Evolutionary conservation across 2,329 filamentous ascomycete species (phyloP).

Genomic region (Fusarium coffeatum): DNA sequence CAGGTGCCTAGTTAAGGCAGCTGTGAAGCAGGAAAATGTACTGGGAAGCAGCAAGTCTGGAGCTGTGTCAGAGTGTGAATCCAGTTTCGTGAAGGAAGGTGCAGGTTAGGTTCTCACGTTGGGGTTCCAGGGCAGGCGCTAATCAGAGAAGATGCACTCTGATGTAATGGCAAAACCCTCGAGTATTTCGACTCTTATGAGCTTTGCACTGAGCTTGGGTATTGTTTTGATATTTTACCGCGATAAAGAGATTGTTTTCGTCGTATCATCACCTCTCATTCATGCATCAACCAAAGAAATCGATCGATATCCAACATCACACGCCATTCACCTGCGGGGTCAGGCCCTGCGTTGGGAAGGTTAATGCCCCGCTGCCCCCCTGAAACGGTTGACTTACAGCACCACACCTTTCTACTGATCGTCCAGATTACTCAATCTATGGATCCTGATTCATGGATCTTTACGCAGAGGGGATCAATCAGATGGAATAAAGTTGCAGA

Average conservation of each 20-base stretch:
- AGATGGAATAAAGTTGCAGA: background rate
- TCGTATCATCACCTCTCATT: constrained; percentile 19
- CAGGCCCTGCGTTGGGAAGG: background rate
- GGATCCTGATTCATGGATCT: background rate
- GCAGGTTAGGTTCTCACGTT: constrained; percentile 19
- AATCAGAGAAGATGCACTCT: constrained; percentile 10
- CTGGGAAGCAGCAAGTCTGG: constrained; percentile 8
- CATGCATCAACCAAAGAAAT: constrained; percentile 12
- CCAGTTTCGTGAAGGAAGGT: constrained; percentile 7
- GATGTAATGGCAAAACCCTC: constrained; percentile 1
- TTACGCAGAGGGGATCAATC: background rate
- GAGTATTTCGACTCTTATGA: background rate
- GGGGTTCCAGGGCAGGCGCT: constrained; percentile 11
- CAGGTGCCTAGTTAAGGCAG: background rate
- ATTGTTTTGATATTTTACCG: background rate
- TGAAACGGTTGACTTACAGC: constrained; percentile 20
- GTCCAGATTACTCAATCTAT: background rate
- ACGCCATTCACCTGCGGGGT: constrained; percentile 32
- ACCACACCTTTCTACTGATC: background rate
- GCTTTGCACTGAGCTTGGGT: background rate
- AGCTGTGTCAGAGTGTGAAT: constrained; percentile 19
- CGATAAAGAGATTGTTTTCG: background rate
- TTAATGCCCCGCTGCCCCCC: constrained; percentile 13
- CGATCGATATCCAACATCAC: constrained; percentile 4
- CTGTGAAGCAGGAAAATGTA: background rate